Percentiles rank a stretch among this genome's conserved stretches.
These are phyloP conservation scores for Terana coerulea DNA, from an alignment of 768 basidiomycete species.

Conservation along the genomic window DNA sequence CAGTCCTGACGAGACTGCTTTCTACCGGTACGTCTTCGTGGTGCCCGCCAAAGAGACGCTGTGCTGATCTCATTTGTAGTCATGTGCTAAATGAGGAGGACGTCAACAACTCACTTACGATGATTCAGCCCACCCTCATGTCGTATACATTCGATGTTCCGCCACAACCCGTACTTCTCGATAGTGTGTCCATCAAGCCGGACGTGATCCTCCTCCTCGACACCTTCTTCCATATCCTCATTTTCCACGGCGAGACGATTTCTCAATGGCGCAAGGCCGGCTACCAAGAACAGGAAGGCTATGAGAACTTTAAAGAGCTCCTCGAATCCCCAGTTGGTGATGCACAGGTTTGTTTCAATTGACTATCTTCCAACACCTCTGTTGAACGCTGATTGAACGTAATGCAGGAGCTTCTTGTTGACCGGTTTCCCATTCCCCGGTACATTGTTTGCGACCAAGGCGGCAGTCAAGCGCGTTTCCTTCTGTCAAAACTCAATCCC, in stretches of 20 bases:
- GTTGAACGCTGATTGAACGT: not conserved
- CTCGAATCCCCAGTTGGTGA: constrained; percentile 83
- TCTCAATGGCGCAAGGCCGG: constrained; percentile 98
- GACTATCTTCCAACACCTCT: not conserved
- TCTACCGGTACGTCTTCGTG: constrained; percentile 71
- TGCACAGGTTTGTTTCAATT: constrained; percentile 69
- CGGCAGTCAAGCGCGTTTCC: constrained; percentile 96
- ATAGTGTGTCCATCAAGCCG: constrained; percentile 96
- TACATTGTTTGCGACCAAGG: constrained; percentile 99
- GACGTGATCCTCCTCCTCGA: constrained; percentile 96
- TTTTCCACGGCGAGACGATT: constrained; percentile 97
- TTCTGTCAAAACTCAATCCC: constrained; percentile 93
- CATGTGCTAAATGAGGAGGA: constrained; percentile 96
- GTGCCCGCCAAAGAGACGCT: not conserved
- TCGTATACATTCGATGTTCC: constrained; percentile 92
- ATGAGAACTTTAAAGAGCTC: constrained; percentile 97
- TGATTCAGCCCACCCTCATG: constrained; percentile 99
- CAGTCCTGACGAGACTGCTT: constrained; percentile 98
- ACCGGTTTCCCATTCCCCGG: constrained; percentile 95
- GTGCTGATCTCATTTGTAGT: constrained; percentile 35
- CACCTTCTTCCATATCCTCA: constrained; percentile 99
- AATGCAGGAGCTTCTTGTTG: constrained; percentile 84
- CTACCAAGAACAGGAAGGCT: constrained; percentile 98
- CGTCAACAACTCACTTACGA: constrained; percentile 98
- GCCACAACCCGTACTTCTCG: constrained; percentile 92